A percentile compares a stretch with the other conserved stretches of the same genome.
These are phyloP conservation scores for Talaromyces funiculosus DNA, from an alignment of 2,329 filamentous ascomycete species.

Conservation along the genomic window DNA sequence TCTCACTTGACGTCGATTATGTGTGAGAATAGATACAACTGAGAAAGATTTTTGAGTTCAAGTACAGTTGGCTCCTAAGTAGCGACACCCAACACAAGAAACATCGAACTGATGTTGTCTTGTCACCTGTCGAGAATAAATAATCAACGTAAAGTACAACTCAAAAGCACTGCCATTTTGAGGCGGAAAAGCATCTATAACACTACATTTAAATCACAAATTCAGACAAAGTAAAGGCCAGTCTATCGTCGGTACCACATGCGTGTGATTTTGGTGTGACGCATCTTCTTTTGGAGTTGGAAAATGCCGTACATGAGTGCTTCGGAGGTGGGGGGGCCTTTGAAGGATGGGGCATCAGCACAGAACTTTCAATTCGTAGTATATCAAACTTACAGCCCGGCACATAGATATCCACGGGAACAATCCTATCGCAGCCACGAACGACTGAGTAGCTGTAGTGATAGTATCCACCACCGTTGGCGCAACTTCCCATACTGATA, in stretches of 20 bases:
- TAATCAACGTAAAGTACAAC: slow-evolving; percentile 19
- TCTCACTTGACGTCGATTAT: background rate
- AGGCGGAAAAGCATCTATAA: background rate
- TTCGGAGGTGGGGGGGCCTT: slow-evolving; percentile 50
- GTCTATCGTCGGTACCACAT: slow-evolving; percentile 53
- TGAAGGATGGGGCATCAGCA: slow-evolving; percentile 13
- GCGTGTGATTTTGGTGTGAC: slow-evolving; percentile 51
- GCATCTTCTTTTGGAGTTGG: slow-evolving; percentile 75
- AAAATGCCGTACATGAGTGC: slow-evolving; percentile 63
- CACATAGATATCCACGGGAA: slow-evolving; percentile 82
- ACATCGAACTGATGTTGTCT: background rate
- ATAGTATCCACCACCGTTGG: slow-evolving; percentile 82
- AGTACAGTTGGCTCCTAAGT: background rate
- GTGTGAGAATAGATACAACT: background rate
- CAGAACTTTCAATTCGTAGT: background rate
- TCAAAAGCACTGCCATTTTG: slow-evolving; percentile 17
- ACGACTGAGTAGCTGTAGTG: slow-evolving; percentile 80
- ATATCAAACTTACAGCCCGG: slow-evolving; percentile 61
- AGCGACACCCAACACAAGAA: slow-evolving; percentile 18
- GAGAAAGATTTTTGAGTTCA: background rate
- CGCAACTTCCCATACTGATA: slow-evolving; percentile 77
- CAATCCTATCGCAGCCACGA: slow-evolving; percentile 70
- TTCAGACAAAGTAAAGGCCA: background rate
- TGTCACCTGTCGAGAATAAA: slow-evolving; percentile 4
- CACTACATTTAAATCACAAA: slow-evolving; percentile 7